Base-by-base conservation (phyloP, 192 early-diverging fungal genomes). In the Umbelopsis vinacea region DNA sequence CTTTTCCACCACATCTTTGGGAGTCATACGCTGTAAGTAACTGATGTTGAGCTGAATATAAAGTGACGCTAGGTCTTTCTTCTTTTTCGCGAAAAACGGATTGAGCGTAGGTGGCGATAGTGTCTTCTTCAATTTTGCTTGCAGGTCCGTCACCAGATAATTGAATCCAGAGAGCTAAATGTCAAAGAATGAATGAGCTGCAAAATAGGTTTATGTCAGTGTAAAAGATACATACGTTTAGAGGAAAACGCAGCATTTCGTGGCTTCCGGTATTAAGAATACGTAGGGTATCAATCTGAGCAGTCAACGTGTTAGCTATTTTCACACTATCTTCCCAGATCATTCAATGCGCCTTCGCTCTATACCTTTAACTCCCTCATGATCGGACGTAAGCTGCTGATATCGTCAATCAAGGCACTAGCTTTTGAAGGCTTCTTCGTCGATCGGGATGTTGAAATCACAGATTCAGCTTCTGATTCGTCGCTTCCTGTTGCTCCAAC, bases 121-220 rank as follows among this genome's bases (percentile, higher is more conserved):
- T 52, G 86, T 88, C 35, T 74, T 77, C 17, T 77, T 78, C 14
- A 86, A 54, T 67, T 88, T 88, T 10, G 76, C 55, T 47, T 73
- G 66, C 1, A 88, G 69, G 63, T 88, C 87, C 17, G 76, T 74
- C 8, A 88, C 71, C 15, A 88, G 75, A 40, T 85, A 86, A 48
- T 77, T 81, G 10, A 82, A 68, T 37, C 82, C 67, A 14, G 37
- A 26, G 52, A 73, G 52, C 70, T 74, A 50, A n/a, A 35, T 15
- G n/a, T 45, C 37, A 7, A 43, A 43, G n/a, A 4, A 35, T 46
- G 3, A 68, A 68, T 43, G 12, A 17, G 26, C 22, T 66, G 35
- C 60, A 47, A 33, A 47, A 40, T 23, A 26, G 68, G 50, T 33
- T 23, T 33, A 33, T 26, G 12, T 11, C 29, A 29, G 29, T 19